Conservation (phyloP, 345 rosid species). For the Mallotus nudiflorus region DNA sequence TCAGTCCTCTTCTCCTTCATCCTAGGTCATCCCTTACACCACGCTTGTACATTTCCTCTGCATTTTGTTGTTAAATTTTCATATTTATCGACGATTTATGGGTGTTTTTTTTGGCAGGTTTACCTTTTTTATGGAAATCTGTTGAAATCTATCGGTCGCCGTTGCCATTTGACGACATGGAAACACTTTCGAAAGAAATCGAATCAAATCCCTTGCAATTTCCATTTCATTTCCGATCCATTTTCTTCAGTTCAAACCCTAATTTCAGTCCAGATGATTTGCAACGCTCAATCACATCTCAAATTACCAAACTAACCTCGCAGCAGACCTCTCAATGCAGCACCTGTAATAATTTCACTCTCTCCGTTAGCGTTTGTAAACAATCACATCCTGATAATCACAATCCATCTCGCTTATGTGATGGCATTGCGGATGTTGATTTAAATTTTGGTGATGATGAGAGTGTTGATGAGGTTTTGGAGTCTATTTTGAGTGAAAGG, state of each 20-base stretch:
- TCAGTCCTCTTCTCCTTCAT: constrained; percentile 75
- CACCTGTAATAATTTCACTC: constrained; percentile 35
- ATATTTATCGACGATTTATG: neutral
- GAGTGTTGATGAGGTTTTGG: constrained; percentile 58
- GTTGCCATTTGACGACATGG: constrained; percentile 76
- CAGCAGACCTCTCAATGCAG: constrained; percentile 49
- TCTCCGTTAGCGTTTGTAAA: constrained; percentile 42
- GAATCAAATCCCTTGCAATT: constrained; percentile 48
- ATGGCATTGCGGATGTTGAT: constrained; percentile 36
- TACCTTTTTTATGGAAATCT: constrained; percentile 81
- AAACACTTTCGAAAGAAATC: constrained; percentile 49
- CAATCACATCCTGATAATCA: constrained; percentile 8
- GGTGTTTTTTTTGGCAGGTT: constrained; percentile 37
- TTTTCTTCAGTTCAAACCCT: constrained; percentile 47
- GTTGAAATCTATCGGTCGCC: constrained; percentile 91
- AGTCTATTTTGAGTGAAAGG: constrained; percentile 36
- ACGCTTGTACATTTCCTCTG: no score
- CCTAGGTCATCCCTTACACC: constrained; percentile 36
- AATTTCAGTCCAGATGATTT: constrained; percentile 32
- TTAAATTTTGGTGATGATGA: constrained; percentile 46
- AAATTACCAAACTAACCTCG: constrained; percentile 44
- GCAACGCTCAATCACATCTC: constrained; percentile 39
- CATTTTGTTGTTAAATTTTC: no score
- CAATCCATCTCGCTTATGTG: constrained; percentile 42
- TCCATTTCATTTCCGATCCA: constrained; percentile 65